Percentiles rank a stretch among this genome's conserved stretches.
Conservation (phyloP, 371 early-diverging fungal species). For the Rhizomucor pusillus region DNA sequence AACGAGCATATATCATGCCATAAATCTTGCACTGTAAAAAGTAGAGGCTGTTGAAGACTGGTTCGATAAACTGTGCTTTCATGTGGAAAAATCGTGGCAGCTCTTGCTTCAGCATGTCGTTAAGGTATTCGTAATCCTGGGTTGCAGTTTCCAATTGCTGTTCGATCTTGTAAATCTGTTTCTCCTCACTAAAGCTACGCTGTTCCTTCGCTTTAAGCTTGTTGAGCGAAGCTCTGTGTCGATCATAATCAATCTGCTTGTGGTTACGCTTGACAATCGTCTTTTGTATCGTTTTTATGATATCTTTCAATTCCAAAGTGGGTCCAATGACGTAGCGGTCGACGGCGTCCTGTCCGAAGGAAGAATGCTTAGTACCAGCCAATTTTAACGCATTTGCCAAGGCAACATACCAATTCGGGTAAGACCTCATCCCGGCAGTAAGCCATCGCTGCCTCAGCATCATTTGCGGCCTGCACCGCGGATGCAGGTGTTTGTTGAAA, state of each 20-base stretch:
- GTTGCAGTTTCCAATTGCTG: conserved; percentile 68
- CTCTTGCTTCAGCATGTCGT: conserved; percentile 65
- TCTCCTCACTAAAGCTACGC: conserved; percentile 69
- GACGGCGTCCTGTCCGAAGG: conserved; percentile 54
- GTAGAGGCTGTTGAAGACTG: conserved; percentile 72
- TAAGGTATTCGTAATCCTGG: conserved; percentile 70
- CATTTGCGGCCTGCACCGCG: conserved; percentile 59
- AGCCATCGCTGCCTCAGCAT: conserved; percentile 61
- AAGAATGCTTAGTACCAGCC: not conserved
- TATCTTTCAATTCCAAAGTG: conserved; percentile 55
- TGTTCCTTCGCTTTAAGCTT: conserved; percentile 69
- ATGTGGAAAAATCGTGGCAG: conserved; percentile 66
- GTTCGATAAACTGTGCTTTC: conserved; percentile 63
- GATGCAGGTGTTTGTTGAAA: conserved; percentile 55
- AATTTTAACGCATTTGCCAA: not conserved
- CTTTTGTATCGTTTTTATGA: conserved; percentile 69
- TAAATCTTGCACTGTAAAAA: conserved; percentile 68
- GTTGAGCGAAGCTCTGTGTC: conserved; percentile 64
- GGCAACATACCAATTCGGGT: conserved; percentile 60
- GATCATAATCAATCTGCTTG: conserved; percentile 84
- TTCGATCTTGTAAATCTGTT: conserved; percentile 66
- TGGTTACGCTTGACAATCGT: conserved; percentile 79
- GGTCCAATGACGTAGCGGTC: conserved; percentile 75
- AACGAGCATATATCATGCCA: conserved; percentile 49
- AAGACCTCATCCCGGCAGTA: conserved; percentile 61